Percentiles rank a stretch among this genome's conserved stretches.
Conservation (phyloP, 306 rosid genomes). For the Inga leiocalycina region DNA sequence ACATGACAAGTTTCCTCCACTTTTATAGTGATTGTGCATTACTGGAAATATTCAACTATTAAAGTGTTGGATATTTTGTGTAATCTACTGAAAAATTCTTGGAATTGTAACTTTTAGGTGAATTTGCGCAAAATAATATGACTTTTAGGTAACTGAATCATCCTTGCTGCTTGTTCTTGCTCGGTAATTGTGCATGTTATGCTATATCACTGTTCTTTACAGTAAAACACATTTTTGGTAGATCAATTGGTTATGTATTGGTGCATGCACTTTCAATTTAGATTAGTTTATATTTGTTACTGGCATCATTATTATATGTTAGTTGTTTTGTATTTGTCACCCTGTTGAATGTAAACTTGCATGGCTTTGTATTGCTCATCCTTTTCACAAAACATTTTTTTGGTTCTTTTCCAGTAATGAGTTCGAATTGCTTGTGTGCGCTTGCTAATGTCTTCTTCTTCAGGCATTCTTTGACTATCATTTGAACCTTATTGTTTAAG, state of each 20-base stretch:
- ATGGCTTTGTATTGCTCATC: slow-evolving; percentile 15
- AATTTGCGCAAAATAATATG: too few relatives aligned
- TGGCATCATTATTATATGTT: slow-evolving; percentile 1
- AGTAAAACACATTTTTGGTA: not conserved
- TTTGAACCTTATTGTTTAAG: too few relatives aligned
- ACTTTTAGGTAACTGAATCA: too few relatives aligned
- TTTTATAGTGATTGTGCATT: too few relatives aligned
- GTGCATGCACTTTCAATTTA: not conserved
- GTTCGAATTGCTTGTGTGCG: not conserved
- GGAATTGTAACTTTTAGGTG: too few relatives aligned
- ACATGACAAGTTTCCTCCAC: too few relatives aligned
- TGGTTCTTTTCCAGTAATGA: not conserved
- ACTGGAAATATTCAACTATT: too few relatives aligned
- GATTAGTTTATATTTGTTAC: not conserved
- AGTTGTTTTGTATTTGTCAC: not conserved
- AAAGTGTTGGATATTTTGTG: too few relatives aligned
- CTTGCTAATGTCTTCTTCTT: not conserved
- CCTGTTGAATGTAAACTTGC: not conserved
- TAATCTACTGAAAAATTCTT: too few relatives aligned
- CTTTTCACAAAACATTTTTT: not conserved
- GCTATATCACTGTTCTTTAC: too few relatives aligned
- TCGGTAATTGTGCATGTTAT: too few relatives aligned
- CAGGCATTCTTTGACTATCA: not conserved
- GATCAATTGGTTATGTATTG: not conserved
- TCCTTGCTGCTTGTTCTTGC: too few relatives aligned